A percentile compares a stretch with the other conserved stretches of the same genome.
These are phyloP conservation scores for Zygosaccharomyces gambellarensis DNA, from an alignment of 805 yeast genomes.

Conservation along the genomic window DNA sequence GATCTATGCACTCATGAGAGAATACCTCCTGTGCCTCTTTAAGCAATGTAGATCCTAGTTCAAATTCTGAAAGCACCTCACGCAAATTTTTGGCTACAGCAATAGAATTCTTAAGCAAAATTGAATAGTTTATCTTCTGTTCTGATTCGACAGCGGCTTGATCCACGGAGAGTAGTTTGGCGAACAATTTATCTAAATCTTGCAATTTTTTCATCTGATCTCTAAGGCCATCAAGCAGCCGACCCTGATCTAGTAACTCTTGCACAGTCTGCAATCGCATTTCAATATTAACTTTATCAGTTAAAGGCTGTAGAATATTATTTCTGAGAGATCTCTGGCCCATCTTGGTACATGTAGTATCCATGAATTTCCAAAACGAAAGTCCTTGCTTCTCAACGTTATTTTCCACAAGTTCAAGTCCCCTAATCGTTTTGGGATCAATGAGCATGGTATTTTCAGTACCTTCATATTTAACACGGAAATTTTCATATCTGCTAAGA, in stretches of 20 bases:
- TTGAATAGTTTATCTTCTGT: constrained; percentile 40
- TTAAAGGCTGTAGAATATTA: constrained; percentile 45
- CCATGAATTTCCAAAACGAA: constrained; percentile 37
- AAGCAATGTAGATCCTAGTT: constrained; percentile 19
- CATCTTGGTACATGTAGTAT: constrained; percentile 43
- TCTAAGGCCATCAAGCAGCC: constrained; percentile 16
- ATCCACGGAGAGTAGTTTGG: constrained; percentile 33
- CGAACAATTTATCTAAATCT: constrained; percentile 42
- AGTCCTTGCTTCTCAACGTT: constrained; percentile 28
- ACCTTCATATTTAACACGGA: constrained; percentile 37
- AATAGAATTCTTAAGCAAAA: constrained; percentile 39
- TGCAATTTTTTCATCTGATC: constrained; percentile 28
- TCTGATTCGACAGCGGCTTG: constrained; percentile 25
- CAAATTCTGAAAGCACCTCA: constrained; percentile 10
- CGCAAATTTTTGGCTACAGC: constrained; percentile 18
- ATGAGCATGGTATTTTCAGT: constrained; percentile 42
- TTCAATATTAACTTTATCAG: constrained; percentile 35
- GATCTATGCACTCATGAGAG: constrained; percentile 20
- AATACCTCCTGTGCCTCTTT: constrained; percentile 33
- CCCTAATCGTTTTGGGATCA: constrained; percentile 36
- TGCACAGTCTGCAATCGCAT: constrained; percentile 37
- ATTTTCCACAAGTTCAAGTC: constrained; percentile 40
- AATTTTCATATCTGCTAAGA: constrained; percentile 24
- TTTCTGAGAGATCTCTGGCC: constrained; percentile 41
- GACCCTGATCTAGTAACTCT: constrained; percentile 31